phyloP scores from a whole-genome alignment of 2,329 filamentous ascomycete species.

The Stagonosporopsis cucurbitacearum region DNA sequence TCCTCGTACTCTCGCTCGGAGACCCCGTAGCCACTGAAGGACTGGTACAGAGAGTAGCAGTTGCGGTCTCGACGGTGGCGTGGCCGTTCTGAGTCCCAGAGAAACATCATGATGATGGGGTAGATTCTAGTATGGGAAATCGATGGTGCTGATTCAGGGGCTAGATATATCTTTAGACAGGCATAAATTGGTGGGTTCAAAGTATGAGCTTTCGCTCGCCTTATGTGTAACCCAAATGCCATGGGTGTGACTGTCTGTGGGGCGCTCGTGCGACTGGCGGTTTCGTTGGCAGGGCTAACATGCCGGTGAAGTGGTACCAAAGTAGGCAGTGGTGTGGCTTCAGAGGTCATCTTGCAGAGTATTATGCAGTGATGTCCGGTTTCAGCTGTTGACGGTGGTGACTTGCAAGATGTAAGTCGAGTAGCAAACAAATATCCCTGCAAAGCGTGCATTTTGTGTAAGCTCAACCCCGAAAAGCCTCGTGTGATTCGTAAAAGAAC shows the following conservation, averaged over 20 bases:
- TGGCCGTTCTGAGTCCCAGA: background rate
- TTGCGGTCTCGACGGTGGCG: background rate
- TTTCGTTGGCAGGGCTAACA: background rate
- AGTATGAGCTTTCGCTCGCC: background rate
- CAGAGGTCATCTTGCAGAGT: slow-evolving; percentile 1
- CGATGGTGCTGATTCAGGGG: background rate
- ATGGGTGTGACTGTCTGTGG: background rate
- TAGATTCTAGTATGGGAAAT: background rate
- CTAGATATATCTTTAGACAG: too few relatives aligned
- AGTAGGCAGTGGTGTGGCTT: slow-evolving; percentile 1
- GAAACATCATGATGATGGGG: background rate
- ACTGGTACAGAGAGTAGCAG: background rate
- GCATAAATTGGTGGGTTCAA: background rate
- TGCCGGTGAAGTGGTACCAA: background rate
- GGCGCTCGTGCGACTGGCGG: background rate
- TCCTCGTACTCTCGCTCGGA: background rate
- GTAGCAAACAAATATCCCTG: slow-evolving; percentile 14
- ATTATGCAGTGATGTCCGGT: slow-evolving; percentile 1
- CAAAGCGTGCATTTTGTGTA: slow-evolving; percentile 8
- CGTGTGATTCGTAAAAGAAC: background rate
- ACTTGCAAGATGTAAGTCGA: slow-evolving; percentile 1
- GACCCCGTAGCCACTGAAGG: background rate
- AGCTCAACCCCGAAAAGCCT: background rate
- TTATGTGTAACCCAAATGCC: background rate
- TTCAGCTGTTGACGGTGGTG: slow-evolving; percentile 2